A percentile compares a stretch with the other conserved stretches of the same genome.
Conservation (phyloP, 306 rosid genomes). For the Oxytropis ochrocephala region DNA sequence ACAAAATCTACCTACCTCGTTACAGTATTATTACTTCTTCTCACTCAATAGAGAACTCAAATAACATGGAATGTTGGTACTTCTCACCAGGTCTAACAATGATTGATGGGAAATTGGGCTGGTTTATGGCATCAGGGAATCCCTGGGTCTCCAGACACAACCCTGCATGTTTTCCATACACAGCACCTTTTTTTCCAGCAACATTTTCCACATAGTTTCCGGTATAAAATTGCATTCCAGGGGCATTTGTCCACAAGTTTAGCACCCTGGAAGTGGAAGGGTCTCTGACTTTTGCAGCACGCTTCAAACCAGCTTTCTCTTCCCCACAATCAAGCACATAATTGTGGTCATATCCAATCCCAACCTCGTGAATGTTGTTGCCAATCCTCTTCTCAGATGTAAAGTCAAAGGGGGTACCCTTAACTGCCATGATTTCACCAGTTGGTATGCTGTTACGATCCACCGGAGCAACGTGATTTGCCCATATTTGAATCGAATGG, state of each 20-base stretch:
- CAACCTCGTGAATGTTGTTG: constrained; percentile 50
- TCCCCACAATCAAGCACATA: constrained; percentile 74
- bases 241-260: constrained; percentile 66
- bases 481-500: constrained; percentile 65
- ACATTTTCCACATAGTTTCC: constrained; percentile 63
- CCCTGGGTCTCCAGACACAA: constrained; percentile 89
- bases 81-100: constrained; percentile 66
- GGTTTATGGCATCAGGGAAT: constrained; percentile 72
- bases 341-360: constrained; percentile 81
- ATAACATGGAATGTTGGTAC: constrained; percentile 70
- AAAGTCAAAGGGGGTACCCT: constrained; percentile 69
- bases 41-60: constrained; percentile 37
- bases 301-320: constrained; percentile 53
- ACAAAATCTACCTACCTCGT: too few species aligned
- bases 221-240: constrained; percentile 87
- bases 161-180: constrained; percentile 63
- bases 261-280: constrained; percentile 69
- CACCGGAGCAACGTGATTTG: constrained; percentile 58
- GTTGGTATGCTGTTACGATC: constrained; percentile 56
- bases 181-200: constrained; percentile 58
- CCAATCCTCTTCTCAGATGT: constrained; percentile 64
- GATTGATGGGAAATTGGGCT: constrained; percentile 61
- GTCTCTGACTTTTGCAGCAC: constrained; percentile 71
- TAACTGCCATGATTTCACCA: constrained; percentile 60
- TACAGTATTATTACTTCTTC: too few species aligned